Base-by-base conservation (phyloP, 2,329 filamentous ascomycete species). In the Talaromyces sp. region DNA sequence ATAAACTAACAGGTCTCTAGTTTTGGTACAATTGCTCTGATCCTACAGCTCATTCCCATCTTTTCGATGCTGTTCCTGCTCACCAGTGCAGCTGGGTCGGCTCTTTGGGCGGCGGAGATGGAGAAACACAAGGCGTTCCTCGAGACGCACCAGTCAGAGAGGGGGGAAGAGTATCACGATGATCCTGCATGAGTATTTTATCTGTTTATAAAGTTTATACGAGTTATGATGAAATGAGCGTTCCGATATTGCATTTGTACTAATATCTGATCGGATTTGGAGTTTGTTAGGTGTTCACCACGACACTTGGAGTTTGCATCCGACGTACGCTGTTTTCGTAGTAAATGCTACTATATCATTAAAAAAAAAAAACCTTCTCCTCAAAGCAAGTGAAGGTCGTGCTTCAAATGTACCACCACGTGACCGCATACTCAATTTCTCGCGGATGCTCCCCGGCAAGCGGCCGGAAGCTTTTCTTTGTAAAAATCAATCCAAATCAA, bases 51-150 rank as follows among this genome's bases (percentile, higher is more conserved):
- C n/a, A 84, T 97, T 9, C 95, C 95, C 1, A 84, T 94, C 13
- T 78, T 97, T 58, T 96, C 91, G n/a, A 96, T 99, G 84, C 88
- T 98, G 74, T 97, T 98, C 76, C 83, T 98, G 45, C 80, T 99
- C 69, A 97, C 94, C 0, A 93, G 91, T 3, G 90, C 93, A 1
- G 87, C 88, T 22, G 95, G 94, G 2, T 89, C 91, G 50, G 94
- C 92, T 1, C 80, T 98, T 41, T 98, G 94, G 93, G 91, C 88
- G 1, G 89, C 89, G 1, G 87, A 89, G 69, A 79, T 97, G 60
- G 93, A 98, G 77, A 82, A 86, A 62, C 81, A 86, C 69, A 79
- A 75, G 35, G 71, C 73, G 54, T 65, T 68, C 58, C 67, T 75
- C 47, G 72, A 71, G 66, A 70, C 70, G 64, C 70, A 67, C 50